Conservation (phyloP, 352 stramenopile species). For the Phytophthora capsici region DNA sequence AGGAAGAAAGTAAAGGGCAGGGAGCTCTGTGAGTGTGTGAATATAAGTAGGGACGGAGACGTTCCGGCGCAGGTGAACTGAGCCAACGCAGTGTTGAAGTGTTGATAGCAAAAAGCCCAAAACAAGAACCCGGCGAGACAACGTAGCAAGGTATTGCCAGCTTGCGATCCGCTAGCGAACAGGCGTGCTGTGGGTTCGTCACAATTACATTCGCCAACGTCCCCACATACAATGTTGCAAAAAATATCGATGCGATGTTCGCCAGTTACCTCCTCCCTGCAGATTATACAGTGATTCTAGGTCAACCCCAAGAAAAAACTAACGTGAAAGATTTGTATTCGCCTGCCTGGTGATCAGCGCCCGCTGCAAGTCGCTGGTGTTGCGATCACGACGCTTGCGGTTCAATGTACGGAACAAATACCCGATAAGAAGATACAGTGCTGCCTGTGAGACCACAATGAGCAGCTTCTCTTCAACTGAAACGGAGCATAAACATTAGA, state of each 20-base stretch:
- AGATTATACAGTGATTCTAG: neutral
- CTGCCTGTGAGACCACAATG: constrained; percentile 44
- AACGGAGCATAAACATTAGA: neutral
- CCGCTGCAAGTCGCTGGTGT: constrained; percentile 26
- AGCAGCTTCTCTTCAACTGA: constrained; percentile 25
- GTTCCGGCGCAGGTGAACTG: too few relatives aligned
- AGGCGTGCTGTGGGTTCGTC: too few relatives aligned
- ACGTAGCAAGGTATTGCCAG: too few relatives aligned
- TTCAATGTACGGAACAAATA: constrained; percentile 43
- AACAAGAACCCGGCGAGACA: too few relatives aligned
- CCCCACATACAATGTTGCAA: constrained; percentile 33
- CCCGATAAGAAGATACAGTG: constrained; percentile 40
- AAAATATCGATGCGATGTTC: constrained; percentile 63
- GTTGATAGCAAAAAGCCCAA: too few relatives aligned
- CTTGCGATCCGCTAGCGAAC: too few relatives aligned
- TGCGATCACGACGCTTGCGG: constrained; percentile 20
- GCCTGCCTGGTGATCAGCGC: constrained; percentile 42
- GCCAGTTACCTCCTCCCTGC: constrained; percentile 14
- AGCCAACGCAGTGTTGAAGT: too few relatives aligned
- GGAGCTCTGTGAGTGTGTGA: too few relatives aligned
- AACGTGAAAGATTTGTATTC: neutral
- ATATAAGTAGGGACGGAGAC: too few relatives aligned
- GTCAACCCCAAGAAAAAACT: neutral
- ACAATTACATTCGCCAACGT: too few relatives aligned
- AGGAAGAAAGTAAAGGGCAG: too few relatives aligned